Conservation (phyloP, 768 basidiomycete species). For the Agaricus subrufescens region DNA sequence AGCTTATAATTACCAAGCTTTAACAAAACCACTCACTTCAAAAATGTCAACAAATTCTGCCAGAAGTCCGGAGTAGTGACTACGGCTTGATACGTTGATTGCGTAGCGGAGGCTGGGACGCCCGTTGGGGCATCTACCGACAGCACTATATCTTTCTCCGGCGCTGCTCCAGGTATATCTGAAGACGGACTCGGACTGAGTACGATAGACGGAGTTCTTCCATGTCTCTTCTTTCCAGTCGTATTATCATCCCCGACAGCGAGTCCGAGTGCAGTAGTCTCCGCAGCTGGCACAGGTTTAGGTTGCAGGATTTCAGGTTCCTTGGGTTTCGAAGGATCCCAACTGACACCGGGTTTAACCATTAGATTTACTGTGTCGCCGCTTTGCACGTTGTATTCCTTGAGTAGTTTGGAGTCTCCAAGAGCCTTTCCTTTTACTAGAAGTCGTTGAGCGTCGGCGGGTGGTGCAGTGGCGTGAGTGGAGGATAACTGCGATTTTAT, state of each 20-base stretch:
- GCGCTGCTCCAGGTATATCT: conserved; percentile 23
- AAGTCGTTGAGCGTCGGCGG: conserved; percentile 77
- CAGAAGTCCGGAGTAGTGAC: conserved; percentile 81
- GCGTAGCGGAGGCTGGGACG: conserved; percentile 37
- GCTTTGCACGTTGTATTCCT: conserved; percentile 83
- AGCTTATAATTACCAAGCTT: neutral
- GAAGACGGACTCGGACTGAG: conserved; percentile 71
- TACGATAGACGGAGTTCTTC: conserved; percentile 73
- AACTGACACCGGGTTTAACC: conserved; percentile 71
- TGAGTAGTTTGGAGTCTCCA: conserved; percentile 81
- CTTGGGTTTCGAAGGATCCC: conserved; percentile 47
- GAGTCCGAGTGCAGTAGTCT: conserved; percentile 13
- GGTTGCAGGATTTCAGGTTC: conserved; percentile 17
- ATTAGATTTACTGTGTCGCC: conserved; percentile 84
- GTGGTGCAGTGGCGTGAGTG: conserved; percentile 62
- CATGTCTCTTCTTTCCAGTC: conserved; percentile 35
- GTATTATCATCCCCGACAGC: conserved; percentile 20
- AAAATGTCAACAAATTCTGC: conserved; percentile 60
- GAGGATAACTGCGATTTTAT: conserved; percentile 74
- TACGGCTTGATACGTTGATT: conserved; percentile 57
- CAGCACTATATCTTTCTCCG: conserved; percentile 64
- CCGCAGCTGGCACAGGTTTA: conserved; percentile 10
- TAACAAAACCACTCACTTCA: conserved; percentile 42
- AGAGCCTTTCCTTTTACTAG: conserved; percentile 94
- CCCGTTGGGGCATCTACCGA: conserved; percentile 48